Evolutionary conservation across 2,329 filamentous ascomycete species (phyloP).

Genomic region (Diatrype stigma): DNA sequence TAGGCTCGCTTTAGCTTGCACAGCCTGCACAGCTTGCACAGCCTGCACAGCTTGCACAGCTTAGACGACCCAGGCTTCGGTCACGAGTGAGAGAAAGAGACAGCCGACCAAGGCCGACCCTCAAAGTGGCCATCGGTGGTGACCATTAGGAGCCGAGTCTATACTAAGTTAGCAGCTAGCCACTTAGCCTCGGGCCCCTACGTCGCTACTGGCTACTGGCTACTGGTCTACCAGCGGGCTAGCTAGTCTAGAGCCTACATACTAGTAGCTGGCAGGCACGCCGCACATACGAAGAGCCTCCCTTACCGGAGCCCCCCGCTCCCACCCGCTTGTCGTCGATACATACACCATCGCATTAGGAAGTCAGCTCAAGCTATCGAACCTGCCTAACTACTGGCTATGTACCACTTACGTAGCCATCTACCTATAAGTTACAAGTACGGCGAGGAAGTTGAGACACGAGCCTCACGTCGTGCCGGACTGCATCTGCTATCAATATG

Average conservation of each 20-base stretch:
- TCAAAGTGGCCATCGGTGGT: no score
- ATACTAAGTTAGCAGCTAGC: not conserved
- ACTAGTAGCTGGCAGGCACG: not conserved
- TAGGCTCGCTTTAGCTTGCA: not conserved
- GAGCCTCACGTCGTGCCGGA: not conserved
- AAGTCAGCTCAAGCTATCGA: not conserved
- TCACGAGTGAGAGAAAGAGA: not conserved
- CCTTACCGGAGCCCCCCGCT: not conserved
- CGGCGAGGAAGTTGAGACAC: not conserved
- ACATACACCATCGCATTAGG: not conserved
- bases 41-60: slow-evolving; percentile 5
- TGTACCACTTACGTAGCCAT: not conserved
- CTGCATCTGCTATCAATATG: not conserved
- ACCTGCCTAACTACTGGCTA: no score
- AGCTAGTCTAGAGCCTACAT: not conserved
- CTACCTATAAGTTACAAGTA: not conserved
- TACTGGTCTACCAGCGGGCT: no score
- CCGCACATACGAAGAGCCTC: not conserved
- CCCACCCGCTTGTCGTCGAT: not conserved
- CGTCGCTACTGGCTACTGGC: not conserved
- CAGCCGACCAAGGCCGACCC: no score
- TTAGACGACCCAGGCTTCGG: slow-evolving; percentile 11
- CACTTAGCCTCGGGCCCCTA: not conserved
- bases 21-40: not conserved
- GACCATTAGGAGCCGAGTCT: not conserved